Evolutionary conservation across 495 filamentous ascomycete species (phyloP), one percentile per base, ranked within the genome.

Genomic region (Evansstolkia leycettana): DNA sequence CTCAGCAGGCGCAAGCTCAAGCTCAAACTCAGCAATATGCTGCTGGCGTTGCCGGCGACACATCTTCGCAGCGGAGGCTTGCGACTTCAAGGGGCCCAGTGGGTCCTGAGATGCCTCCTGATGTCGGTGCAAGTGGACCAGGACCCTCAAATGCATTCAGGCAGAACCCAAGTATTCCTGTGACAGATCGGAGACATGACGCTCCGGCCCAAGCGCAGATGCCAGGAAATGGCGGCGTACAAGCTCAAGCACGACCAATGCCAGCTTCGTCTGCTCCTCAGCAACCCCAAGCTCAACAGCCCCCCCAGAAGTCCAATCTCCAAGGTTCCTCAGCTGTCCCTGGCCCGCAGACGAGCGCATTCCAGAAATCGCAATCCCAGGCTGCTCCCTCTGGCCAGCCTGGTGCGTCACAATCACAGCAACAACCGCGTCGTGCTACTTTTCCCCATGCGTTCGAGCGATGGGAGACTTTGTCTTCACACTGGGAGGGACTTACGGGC

Each of bases 361-460:
- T 46, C 15, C 40, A 45, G 20, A 46, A 46, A 27, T 38, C 59
- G 9, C 58, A 62, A 34, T 4, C 20, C 20, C 20, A 23, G 20
- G 47, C 58, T 20, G 48, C 55, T 18, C 29, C 48, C 5, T 17
- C 50, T 14, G 32, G 18, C 11, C 57, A 65, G 26, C 42, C 46
- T 14, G 39, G 55, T 12, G 46, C 60, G 10, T 39, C 60, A 12
- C 64, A 64, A 48, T 60, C 58, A 13, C 51, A 46, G 12, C 51
- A 57, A 23, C 41, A 62, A 31, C 52, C 51, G 28, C 51, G 50
- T 27, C 66, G 67, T 18, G 55, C 57, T 12, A 60, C 79, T 2
- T 93, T 96, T 53, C 90, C 92, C 11, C 92, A 98, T 60, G 90
- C 90, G 1, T 98, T 98, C 44, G 88, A 98, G 54, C 74, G 90